These are phyloP conservation scores for Colletotrichum sidae DNA, from an alignment of 2,329 filamentous ascomycete species.

Conservation along the genomic window DNA sequence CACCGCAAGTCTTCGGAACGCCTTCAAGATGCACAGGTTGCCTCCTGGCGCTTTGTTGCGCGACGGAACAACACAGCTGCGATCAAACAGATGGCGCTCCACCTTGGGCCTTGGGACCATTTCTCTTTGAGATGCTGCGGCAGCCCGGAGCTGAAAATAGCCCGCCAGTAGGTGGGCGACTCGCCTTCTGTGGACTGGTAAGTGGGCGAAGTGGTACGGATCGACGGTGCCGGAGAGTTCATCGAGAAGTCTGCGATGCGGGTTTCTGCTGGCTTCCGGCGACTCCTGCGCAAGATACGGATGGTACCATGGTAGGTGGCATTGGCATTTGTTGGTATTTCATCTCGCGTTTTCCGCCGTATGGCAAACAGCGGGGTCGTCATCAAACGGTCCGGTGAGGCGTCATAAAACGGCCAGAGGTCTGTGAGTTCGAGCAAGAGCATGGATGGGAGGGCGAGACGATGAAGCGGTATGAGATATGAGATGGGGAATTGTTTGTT, in stretches of 20 bases:
- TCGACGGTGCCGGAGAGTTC: background rate
- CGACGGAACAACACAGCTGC: too few relatives aligned
- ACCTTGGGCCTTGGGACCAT: too few relatives aligned
- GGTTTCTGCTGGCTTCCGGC: slow-evolving; percentile 15
- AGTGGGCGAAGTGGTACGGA: background rate
- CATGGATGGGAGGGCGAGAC: background rate
- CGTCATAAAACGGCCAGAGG: slow-evolving; percentile 2
- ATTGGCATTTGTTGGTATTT: slow-evolving; percentile 1
- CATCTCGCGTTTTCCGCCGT: slow-evolving; percentile 11
- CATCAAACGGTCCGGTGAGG: slow-evolving; percentile 15
- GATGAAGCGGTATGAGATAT: background rate
- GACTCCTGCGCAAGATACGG: background rate
- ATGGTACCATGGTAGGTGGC: background rate
- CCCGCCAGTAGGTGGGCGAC: slow-evolving; percentile 13
- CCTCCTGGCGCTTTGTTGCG: too few relatives aligned
- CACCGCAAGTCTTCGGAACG: too few relatives aligned
- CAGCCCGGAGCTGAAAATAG: slow-evolving; percentile 22
- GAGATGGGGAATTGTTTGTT: slow-evolving; percentile 6
- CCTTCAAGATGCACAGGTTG: too few relatives aligned
- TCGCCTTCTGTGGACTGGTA: background rate
- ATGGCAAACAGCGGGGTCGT: slow-evolving; percentile 19
- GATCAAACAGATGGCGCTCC: too few relatives aligned
- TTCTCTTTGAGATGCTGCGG: slow-evolving; percentile 7
- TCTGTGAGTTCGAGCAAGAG: slow-evolving; percentile 20
- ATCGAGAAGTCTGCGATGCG: slow-evolving; percentile 5